These are phyloP conservation scores for Phytophthora macrochlamydospora DNA, from an alignment of 352 stramenopile species.

Conservation along the genomic window DNA sequence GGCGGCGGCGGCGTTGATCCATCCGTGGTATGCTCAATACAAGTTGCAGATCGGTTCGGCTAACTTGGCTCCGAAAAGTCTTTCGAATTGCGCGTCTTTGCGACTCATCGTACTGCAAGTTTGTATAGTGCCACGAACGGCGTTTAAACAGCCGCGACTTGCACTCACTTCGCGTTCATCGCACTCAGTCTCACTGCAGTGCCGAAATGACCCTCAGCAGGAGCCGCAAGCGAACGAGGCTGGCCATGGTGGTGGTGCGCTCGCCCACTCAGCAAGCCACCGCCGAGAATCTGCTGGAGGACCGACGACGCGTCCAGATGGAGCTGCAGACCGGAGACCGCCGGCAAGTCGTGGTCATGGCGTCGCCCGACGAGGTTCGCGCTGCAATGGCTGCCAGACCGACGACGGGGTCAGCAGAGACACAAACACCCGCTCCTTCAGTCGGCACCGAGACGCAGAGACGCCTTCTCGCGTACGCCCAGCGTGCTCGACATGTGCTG, in stretches of 20 bases:
- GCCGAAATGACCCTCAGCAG: slow-evolving; percentile 18
- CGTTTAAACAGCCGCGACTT: neutral
- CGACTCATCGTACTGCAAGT: neutral
- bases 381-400: slow-evolving; percentile 2
- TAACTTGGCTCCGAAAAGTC: neutral
- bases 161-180: neutral
- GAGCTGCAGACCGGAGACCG: slow-evolving; percentile 10
- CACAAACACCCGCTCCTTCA: neutral
- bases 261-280: slow-evolving; percentile 3
- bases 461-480: slow-evolving; percentile 21
- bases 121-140: neutral
- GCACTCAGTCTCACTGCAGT: neutral
- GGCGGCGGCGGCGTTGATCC: no score
- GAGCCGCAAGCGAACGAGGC: slow-evolving; percentile 9
- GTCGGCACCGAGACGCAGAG: slow-evolving; percentile 11
- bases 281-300: slow-evolving; percentile 5
- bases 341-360: slow-evolving; percentile 26
- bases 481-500: slow-evolving; percentile 31
- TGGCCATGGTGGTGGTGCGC: slow-evolving; percentile 25
- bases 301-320: slow-evolving; percentile 24
- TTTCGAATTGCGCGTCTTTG: neutral
- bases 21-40: no score
- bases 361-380: slow-evolving; percentile 20
- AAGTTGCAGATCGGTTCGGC: neutral
- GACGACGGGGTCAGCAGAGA: neutral